Evolutionary conservation across 352 stramenopile genomes (phyloP), one percentile per base, ranked within the genome.

Genomic region (Pythium aquatile): DNA sequence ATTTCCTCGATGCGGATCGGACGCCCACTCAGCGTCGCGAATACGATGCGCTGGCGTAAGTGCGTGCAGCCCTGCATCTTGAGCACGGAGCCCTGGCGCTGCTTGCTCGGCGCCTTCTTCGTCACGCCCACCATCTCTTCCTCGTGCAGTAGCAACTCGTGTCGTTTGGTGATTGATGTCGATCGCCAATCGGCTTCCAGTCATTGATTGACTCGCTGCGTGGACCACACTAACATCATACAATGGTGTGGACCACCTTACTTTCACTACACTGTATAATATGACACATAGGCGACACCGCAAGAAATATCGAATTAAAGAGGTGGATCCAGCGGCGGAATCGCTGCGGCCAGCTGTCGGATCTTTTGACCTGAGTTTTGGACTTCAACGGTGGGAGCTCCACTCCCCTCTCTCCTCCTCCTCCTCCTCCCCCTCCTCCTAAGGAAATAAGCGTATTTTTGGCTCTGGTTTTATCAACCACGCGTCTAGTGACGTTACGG

Each of bases 1-100:
- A 99, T 99, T 68, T 98, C 96, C 24, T 97, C 87, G 60, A 99
- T 97, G 29, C 97, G 75, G n/a, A 99, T 76, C 3, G 92, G 90
- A 10, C 94, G 90, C 16, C 93, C 87, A 58, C 89, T 98, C 24
- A 99, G 79, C 37, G 97, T 93, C 9, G 94, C 93, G 58, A 88
- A 88, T 40, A 98, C 88, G 7, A 99, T 78, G 24, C 97, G 84
- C 75, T 98, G 93, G 35, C 96, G 90, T 72, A 99, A 98, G 78
- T 98, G 91, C 46, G 91, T 87, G 63, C 85, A 94, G 47, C 88
- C 88, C 49, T 94, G 73, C 63, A 94, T 69, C 9, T 73, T 72
- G 55, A 94, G 72, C 63, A 82, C 62, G 53, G 65, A 69, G 66
- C 78, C 69, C 42, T 82, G 73, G 58, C 69, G 71, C 71, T 76